Conservation (phyloP, 2,329 filamentous ascomycete genomes). For the Zymoseptoria brevis region DNA sequence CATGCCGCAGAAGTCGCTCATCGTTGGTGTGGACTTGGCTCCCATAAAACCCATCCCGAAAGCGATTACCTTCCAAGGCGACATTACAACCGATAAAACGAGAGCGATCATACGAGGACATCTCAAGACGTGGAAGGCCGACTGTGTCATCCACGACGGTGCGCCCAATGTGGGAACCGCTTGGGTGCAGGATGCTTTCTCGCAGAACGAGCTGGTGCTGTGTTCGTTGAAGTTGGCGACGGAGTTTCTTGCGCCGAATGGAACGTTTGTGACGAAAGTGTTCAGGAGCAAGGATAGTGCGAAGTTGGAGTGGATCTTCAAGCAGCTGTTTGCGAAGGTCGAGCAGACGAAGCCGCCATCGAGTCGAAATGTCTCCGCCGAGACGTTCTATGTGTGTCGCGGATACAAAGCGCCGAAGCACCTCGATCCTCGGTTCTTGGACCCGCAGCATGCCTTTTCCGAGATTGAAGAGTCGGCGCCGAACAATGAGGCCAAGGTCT, state of each 20-base stretch:
- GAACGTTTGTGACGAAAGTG: conserved; percentile 93
- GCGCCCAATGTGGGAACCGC: conserved; percentile 96
- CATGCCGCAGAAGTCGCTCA: conserved; percentile 84
- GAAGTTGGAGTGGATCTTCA: conserved; percentile 91
- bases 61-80: conserved; percentile 91
- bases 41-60: conserved; percentile 94
- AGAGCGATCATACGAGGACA: conserved; percentile 81
- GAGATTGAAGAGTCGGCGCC: conserved; percentile 78
- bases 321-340: conserved; percentile 89
- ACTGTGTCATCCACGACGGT: conserved; percentile 92
- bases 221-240: conserved; percentile 89
- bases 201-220: conserved; percentile 85
- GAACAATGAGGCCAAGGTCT: conserved; percentile 97
- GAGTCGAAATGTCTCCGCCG: conserved; percentile 89
- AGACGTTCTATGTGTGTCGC: conserved; percentile 96
- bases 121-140: conserved; percentile 91
- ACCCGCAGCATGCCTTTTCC: conserved; percentile 82
- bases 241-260: conserved; percentile 81
- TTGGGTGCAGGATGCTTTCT: conserved; percentile 97
- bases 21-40: conserved; percentile 86
- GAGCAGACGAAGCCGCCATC: conserved; percentile 97
- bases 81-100: conserved; percentile 96
- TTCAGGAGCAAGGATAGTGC: conserved; percentile 98
- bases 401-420: conserved; percentile 93
- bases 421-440: conserved; percentile 86